Percentiles rank a stretch among this genome's conserved stretches.
phyloP scores from a whole-genome alignment of 2,329 filamentous ascomycete genomes.

The Apiospora koreana region DNA sequence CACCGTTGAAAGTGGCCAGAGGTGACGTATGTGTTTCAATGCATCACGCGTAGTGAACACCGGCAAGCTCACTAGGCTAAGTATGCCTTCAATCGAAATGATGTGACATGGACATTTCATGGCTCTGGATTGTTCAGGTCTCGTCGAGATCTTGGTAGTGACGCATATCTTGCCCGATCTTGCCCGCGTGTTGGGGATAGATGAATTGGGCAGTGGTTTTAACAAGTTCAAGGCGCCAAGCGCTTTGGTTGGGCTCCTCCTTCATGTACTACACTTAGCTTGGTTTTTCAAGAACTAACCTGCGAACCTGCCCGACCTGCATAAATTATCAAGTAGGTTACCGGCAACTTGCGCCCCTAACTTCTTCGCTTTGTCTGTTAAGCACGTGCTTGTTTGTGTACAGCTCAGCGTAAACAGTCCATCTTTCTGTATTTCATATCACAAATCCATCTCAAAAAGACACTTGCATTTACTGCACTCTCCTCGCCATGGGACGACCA shows the following conservation, averaged over 20 bases:
- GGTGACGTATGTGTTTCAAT: not conserved
- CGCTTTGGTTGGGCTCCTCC: not conserved
- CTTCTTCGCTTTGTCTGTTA: not conserved
- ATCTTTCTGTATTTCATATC: not conserved
- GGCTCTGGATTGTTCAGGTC: not conserved
- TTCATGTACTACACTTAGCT: not conserved
- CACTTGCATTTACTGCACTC: not conserved
- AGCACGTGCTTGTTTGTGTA: not conserved
- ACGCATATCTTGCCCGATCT: not conserved
- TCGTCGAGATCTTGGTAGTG: not conserved
- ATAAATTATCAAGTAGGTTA: not conserved
- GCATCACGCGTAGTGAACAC: not conserved
- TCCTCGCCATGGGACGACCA: slow-evolving; percentile 13
- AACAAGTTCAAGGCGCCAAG: not conserved
- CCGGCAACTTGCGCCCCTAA: not conserved
- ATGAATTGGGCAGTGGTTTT: not conserved
- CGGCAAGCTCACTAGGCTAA: not conserved
- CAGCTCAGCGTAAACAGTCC: not conserved
- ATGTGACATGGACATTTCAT: not conserved
- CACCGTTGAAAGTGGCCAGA: not conserved
- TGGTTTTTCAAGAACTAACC: not conserved
- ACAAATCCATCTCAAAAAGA: not conserved
- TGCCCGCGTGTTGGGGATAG: not conserved
- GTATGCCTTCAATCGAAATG: not conserved
- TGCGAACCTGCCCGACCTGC: not conserved